Conservation (phyloP, 2,329 filamentous ascomycete genomes). For the Ophiostoma perfectum region DNA sequence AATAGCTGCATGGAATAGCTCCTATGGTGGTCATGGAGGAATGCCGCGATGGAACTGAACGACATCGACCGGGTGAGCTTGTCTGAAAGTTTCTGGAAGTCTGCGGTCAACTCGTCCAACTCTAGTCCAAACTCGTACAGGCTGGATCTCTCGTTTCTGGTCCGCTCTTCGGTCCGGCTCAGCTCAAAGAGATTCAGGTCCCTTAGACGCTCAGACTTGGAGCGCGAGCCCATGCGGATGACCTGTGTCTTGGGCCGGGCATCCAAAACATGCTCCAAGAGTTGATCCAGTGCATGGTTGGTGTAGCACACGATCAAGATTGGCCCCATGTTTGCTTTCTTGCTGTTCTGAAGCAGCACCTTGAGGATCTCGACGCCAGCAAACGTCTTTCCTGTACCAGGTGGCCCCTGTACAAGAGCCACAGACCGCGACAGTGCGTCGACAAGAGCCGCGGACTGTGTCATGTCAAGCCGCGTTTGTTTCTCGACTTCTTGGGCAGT, state of each 20-base stretch:
- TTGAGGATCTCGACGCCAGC: constrained; percentile 56
- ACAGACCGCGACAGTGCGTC: constrained; percentile 48
- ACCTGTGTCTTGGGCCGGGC: constrained; percentile 42
- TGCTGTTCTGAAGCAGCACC: constrained; percentile 44
- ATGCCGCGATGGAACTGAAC: neutral
- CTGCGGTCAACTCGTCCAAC: neutral
- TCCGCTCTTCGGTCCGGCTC: constrained; percentile 32
- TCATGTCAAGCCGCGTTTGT: constrained; percentile 47
- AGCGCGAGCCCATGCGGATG: constrained; percentile 57
- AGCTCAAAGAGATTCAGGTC: constrained; percentile 46
- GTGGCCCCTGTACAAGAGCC: constrained; percentile 63
- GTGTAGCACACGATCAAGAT: constrained; percentile 46
- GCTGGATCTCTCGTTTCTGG: constrained; percentile 36
- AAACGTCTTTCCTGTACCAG: constrained; percentile 64
- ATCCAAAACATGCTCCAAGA: constrained; percentile 55
- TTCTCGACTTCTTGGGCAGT: constrained; percentile 29
- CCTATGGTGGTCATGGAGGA: constrained; percentile 21
- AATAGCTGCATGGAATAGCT: constrained; percentile 31
- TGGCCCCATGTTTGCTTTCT: constrained; percentile 40
- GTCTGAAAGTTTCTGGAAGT: neutral
- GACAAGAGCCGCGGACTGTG: constrained; percentile 48
- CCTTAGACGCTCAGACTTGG: constrained; percentile 49
- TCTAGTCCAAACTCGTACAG: constrained; percentile 29
- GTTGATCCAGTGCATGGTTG: constrained; percentile 48
- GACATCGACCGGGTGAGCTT: neutral